A percentile compares a stretch with the other conserved stretches of the same genome.
Conservation (phyloP, 345 rosid genomes). For the Pistacia atlantica region DNA sequence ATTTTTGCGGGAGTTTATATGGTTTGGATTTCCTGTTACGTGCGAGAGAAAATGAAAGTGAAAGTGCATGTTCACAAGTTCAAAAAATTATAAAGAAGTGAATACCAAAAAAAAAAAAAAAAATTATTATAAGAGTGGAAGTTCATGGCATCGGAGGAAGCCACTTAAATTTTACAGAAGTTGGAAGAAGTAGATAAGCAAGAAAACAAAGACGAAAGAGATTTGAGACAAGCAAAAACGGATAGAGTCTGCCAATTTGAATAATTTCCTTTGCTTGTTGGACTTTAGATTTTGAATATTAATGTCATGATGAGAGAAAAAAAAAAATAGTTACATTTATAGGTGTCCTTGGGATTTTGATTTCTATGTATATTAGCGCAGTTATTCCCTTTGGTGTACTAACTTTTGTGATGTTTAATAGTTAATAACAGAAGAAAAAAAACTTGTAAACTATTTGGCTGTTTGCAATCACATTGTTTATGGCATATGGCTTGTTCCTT, state of each 20-base stretch:
- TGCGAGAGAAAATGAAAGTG: background rate
- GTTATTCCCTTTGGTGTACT: background rate
- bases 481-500: no score
- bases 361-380: background rate
- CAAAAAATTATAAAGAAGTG: background rate
- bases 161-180: background rate
- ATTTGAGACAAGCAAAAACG: background rate
- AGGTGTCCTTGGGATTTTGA: background rate
- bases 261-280: background rate
- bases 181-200: background rate
- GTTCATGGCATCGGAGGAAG: slow-evolving; percentile 15
- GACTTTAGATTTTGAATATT: background rate
- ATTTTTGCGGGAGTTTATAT: background rate
- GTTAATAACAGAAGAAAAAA: background rate
- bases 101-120: background rate
- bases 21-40: slow-evolving; percentile 8
- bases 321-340: background rate
- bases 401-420: slow-evolving; percentile 2
- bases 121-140: slow-evolving; percentile 8
- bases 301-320: background rate
- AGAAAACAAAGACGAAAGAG: background rate
- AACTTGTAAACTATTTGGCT: background rate
- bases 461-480: no score
- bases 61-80: background rate
- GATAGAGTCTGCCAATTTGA: background rate